Evolutionary conservation across 2,329 filamentous ascomycete species (phyloP).

Genomic region (Fusarium sp.): DNA sequence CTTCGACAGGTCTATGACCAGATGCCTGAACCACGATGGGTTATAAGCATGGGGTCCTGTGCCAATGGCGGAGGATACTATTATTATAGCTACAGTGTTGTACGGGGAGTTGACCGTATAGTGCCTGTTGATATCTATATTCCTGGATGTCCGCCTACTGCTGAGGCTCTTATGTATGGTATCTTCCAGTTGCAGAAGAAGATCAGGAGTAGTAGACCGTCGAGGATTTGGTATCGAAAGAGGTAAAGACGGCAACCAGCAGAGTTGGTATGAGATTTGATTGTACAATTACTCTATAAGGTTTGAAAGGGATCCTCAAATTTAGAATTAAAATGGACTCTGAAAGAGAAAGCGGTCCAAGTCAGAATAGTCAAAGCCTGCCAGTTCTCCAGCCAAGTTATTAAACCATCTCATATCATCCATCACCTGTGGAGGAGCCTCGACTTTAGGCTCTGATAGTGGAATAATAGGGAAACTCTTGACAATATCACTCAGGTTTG

Average conservation of each 20-base stretch:
- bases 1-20: conserved; percentile 74
- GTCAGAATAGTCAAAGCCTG: conserved; percentile 57
- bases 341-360: conserved; percentile 55
- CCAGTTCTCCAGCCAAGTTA: conserved; percentile 57
- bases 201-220: conserved; percentile 65
- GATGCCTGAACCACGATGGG: conserved; percentile 74
- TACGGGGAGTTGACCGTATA: conserved; percentile 73
- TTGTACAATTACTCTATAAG: no score
- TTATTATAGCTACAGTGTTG: conserved; percentile 77
- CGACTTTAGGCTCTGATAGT: conserved; percentile 7
- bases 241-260: conserved; percentile 33
- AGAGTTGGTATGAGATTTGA: not conserved
- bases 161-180: conserved; percentile 63
- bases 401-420: conserved; percentile 53
- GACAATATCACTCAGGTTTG: conserved; percentile 54
- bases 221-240: conserved; percentile 65
- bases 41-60: conserved; percentile 76
- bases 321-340: not conserved
- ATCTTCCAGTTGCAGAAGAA: conserved; percentile 78
- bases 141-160: conserved; percentile 68
- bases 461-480: conserved; percentile 48
- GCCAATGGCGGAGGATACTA: conserved; percentile 80
- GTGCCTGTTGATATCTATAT: conserved; percentile 77
- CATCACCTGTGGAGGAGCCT: conserved; percentile 18
- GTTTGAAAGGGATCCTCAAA: no score